These are phyloP conservation scores for Tetracladium maxilliforme DNA, from an alignment of 2,329 filamentous ascomycete genomes.

Conservation along the genomic window DNA sequence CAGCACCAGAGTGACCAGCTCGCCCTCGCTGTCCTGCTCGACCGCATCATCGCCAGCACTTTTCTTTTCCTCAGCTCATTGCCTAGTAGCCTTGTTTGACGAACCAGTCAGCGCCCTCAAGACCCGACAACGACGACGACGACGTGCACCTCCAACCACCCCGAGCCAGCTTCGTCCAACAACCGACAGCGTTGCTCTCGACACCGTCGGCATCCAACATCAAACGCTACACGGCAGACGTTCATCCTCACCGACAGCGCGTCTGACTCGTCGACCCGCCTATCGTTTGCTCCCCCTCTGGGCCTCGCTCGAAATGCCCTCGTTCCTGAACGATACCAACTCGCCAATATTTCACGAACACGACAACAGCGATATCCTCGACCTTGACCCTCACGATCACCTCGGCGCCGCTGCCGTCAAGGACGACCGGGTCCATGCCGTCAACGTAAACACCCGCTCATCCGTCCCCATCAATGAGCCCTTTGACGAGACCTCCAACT, in stretches of 20 bases:
- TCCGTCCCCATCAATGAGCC: slow-evolving; percentile 15
- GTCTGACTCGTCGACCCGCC: not conserved
- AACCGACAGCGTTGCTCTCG: no score
- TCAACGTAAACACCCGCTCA: slow-evolving; percentile 14
- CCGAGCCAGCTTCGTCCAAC: no score
- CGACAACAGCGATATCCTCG: no score
- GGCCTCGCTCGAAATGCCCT: slow-evolving; percentile 29
- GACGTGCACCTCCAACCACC: slow-evolving; percentile 1
- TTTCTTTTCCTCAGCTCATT: no score
- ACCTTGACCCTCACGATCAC: slow-evolving; percentile 9
- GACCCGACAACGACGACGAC: slow-evolving; percentile 1
- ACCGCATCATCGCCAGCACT: no score
- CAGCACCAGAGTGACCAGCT: no score
- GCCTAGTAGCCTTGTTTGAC: no score
- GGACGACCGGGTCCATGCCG: slow-evolving; percentile 16
- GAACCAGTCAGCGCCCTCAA: not conserved
- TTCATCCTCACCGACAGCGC: not conserved
- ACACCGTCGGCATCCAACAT: not conserved
- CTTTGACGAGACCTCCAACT: slow-evolving; percentile 13
- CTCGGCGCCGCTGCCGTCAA: slow-evolving; percentile 10
- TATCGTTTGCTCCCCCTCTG: not conserved
- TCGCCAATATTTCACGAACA: slow-evolving; percentile 17
- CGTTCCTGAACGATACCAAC: slow-evolving; percentile 27
- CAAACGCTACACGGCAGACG: not conserved
- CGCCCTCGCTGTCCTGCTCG: no score